phyloP scores from a whole-genome alignment of 352 stramenopile species.

The Globisporangium uncinulatum region DNA sequence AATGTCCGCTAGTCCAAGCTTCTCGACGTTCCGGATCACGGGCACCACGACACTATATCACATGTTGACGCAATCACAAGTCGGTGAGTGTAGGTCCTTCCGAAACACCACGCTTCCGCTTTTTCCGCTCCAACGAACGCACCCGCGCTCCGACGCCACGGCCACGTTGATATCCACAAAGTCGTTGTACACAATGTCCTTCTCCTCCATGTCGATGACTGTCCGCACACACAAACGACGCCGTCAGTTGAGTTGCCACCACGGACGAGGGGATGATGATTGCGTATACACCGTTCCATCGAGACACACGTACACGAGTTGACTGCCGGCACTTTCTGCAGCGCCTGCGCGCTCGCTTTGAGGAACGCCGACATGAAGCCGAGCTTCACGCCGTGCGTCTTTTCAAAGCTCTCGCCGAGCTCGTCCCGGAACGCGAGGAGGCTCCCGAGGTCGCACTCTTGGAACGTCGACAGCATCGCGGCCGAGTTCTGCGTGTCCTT shows the following conservation, averaged over 20 bases:
- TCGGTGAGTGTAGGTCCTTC: too few relatives aligned
- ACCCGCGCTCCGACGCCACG: slow-evolving; percentile 92
- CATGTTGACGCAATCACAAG: too few relatives aligned
- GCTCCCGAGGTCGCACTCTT: slow-evolving; percentile 97
- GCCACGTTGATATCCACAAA: slow-evolving; percentile 99
- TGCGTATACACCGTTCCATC: too few relatives aligned
- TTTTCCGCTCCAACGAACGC: slow-evolving; percentile 14
- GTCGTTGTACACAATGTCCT: slow-evolving; percentile 99
- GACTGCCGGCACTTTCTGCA: slow-evolving; percentile 94
- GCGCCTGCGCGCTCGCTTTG: slow-evolving; percentile 91
- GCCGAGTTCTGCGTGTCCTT: slow-evolving; percentile 98
- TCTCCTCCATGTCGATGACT: slow-evolving; percentile 96
- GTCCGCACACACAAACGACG: slow-evolving; percentile 7
- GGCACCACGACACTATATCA: slow-evolving; percentile 92
- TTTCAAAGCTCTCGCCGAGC: slow-evolving; percentile 92
- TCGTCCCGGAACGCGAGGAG: slow-evolving; percentile 93
- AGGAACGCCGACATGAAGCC: slow-evolving; percentile 99
- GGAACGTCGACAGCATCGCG: slow-evolving; percentile 99
- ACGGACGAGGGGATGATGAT: too few relatives aligned
- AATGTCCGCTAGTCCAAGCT: slow-evolving; percentile 94
- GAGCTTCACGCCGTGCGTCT: slow-evolving; percentile 96
- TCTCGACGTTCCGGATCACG: slow-evolving; percentile 97
- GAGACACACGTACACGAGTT: slow-evolving; percentile 93
- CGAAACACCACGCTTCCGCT: too few relatives aligned
- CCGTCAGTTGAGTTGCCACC: not conserved